Evolutionary conservation across 345 rosid species (phyloP), one percentile per base, ranked within the genome.

Genomic region (Hypericum androsaemum): DNA sequence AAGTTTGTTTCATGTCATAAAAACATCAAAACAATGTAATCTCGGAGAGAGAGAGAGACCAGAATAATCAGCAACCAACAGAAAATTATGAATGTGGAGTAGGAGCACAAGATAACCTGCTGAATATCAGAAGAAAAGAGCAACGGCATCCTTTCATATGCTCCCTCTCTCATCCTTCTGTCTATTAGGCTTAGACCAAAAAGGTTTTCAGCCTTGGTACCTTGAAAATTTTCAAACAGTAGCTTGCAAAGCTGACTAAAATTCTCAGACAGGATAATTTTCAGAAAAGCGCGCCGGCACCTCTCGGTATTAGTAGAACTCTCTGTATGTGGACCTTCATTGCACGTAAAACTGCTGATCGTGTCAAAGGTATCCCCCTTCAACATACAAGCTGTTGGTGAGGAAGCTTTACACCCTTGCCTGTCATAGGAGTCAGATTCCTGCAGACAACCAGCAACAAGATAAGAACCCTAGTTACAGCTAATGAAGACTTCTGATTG

Each of bases 141-240:
- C 59, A 39, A 7, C 49, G 88, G 97, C 7, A 80, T 75, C 12
- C n/a, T 28, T 56, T 81, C 97, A 78, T 92, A 92, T 41, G 61
- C 67, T 68, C 95, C 97, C 36, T 77, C 80, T 64, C 76, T 82
- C 97, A 85, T 83, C 74, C 80, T 80, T 52, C 66, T 62, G 66
- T 85, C 65, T 75, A 92, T 70, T 52, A 64, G 52, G 63, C 52
- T 70, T 52, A 80, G 73, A 72, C 78, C 63, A 12, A 75, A 59
- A 54, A 92, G 37, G 37, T 64, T 68, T 55, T 80, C 89, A 49
- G 67, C 50, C 72, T 75, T 81, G 62, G 63, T 62, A 52, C 81
- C 97, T 72, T 79, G 73, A 67, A 88, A 73, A 73, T 81, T 80
- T 71, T 83, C 88, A 46, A 65, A 62, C n/a, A 92, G 64, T 57